These are phyloP conservation scores for Syzygium jambos DNA, from an alignment of 345 rosid species.

Conservation along the genomic window DNA sequence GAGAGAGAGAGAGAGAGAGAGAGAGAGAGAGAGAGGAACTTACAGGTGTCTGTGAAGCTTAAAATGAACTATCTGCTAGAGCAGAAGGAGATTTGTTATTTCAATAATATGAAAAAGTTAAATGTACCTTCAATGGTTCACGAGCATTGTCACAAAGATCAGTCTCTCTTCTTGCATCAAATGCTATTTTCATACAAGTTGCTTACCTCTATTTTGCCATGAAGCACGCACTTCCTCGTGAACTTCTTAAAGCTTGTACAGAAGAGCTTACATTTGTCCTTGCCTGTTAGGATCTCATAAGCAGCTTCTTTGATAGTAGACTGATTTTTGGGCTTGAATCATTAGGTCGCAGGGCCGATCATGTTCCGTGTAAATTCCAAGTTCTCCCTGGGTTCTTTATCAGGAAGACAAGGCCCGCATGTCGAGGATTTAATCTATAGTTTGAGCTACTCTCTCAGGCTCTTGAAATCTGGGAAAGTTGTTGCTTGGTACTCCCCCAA, in stretches of 20 bases:
- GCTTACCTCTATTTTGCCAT: neutral
- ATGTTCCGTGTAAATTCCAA: conserved; percentile 55
- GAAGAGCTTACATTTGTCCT: neutral
- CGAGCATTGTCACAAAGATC: neutral
- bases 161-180: neutral
- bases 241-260: neutral
- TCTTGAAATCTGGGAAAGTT: conserved; percentile 58
- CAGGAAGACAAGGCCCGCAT: conserved; percentile 21
- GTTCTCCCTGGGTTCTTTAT: conserved; percentile 32
- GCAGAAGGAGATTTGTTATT: too few species aligned
- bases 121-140: too few species aligned
- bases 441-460: conserved; percentile 64
- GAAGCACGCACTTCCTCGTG: neutral
- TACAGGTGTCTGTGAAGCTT: too few species aligned
- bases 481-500: conserved; percentile 93
- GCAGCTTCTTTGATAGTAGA: neutral
- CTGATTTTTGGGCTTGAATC: neutral
- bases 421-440: conserved; percentile 61
- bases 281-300: neutral
- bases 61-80: too few species aligned
- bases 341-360: conserved; percentile 72
- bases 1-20: too few species aligned
- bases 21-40: too few species aligned
- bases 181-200: neutral
- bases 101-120: too few species aligned